Percentiles rank a stretch among this genome's conserved stretches.
Conservation (phyloP, 2,329 filamentous ascomycete genomes). For the Bipolaris victoriae region DNA sequence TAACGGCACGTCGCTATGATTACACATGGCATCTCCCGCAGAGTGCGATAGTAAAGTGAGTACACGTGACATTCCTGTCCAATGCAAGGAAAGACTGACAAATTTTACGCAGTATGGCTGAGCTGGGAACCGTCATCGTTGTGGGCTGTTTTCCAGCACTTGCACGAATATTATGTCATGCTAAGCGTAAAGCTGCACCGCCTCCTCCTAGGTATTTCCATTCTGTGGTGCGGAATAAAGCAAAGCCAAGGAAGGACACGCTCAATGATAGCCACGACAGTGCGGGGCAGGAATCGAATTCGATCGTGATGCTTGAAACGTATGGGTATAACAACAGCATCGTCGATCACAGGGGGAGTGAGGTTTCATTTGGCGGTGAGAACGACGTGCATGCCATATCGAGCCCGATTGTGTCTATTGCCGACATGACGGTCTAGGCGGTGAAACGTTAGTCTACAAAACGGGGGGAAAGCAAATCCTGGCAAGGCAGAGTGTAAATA, state of each 20-base stretch:
- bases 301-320: not conserved
- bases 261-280: not conserved
- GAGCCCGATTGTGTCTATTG: not conserved
- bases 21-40: constrained; percentile 2
- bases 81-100: not conserved
- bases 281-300: not conserved
- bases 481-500: not conserved
- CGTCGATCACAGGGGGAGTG: not conserved
- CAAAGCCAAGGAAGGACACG: not conserved
- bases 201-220: not conserved
- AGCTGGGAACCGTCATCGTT: constrained; percentile 3
- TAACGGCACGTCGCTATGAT: not conserved
- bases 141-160: not conserved
- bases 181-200: not conserved
- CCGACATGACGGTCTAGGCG: not conserved
- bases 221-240: no score
- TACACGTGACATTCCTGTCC: not conserved
- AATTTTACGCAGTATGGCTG: not conserved
- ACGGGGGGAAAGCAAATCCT: not conserved
- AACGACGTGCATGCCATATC: not conserved
- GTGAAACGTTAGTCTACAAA: not conserved
- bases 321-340: not conserved
- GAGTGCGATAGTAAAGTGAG: not conserved
- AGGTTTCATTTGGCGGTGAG: not conserved
- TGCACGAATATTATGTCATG: not conserved